Base-by-base conservation (phyloP, 306 rosid species). In the Lotus japonicus region DNA sequence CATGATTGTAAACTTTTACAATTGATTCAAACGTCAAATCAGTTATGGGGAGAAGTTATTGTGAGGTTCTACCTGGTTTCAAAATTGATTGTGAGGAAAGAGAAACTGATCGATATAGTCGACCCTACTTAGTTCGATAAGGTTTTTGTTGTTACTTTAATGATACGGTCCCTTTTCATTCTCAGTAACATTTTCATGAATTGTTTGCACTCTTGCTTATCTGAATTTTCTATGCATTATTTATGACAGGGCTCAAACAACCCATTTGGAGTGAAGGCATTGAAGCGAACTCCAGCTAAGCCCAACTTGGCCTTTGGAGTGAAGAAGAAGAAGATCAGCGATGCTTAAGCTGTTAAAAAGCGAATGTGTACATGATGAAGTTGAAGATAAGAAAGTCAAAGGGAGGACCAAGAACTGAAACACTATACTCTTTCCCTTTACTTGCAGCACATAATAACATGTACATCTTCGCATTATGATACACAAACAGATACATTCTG, bases 251-350 rank as follows among this genome's bases (percentile, higher is more conserved):
- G 92, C 73, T 78, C 82, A 87, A 73, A 72, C 76, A 82, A 78
- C 62, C 92, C 95, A n/a, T 43, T 95, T 26, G 95, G 88, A 80
- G 83, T 94, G 65, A 90, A 84, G 92, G 86, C 96, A 50, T 43
- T 88, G 88, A 90, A 64, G 83, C 86, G 97, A 52, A 87, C 85
- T 51, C 72, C 87, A 0, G 97, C 98, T 0, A 79, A 75, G 17
- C 86, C 87, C 41, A 67, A 72, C 52, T 79, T 79, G 81, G 74
- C 88, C 11, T n/a, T 80, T 36, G 80, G 77, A 72, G 74, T 43
- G 15, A 76, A 21, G 48, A 80, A 80, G 48, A 80, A 79, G 55
- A 78, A 71, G 79, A 70, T 49, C 5, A 75, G 69, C 88, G 82
- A 68, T 52, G 88, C 84, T 56, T 94, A 71, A 84, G 46, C 10